phyloP scores from a whole-genome alignment of 371 early-diverging fungal species.

The Funneliformis caledonium region DNA sequence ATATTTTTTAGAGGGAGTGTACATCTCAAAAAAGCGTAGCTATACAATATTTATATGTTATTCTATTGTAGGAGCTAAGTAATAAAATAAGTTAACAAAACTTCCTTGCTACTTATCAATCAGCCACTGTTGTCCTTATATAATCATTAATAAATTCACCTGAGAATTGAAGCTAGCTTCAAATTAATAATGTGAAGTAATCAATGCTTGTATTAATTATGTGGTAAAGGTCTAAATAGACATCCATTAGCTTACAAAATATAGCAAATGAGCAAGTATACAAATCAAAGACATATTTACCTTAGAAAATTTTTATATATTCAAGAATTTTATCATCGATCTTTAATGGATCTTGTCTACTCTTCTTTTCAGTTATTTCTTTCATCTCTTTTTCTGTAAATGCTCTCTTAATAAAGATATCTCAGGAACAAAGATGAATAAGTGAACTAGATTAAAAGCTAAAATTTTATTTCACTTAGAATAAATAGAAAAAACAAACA shows the following conservation, averaged over 20 bases:
- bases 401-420: constrained; percentile 24
- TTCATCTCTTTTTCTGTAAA: constrained; percentile 33
- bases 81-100: no score
- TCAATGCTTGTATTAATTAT: constrained; percentile 35
- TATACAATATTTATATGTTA: no score
- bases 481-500: no score
- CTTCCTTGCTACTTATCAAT: constrained; percentile 39
- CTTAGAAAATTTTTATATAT: constrained; percentile 40
- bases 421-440: constrained; percentile 35
- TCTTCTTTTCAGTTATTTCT: constrained; percentile 39
- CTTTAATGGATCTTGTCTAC: constrained; percentile 17
- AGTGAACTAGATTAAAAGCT: constrained; percentile 41
- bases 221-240: constrained; percentile 32
- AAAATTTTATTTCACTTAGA: constrained; percentile 5
- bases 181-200: constrained; percentile 34
- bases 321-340: constrained; percentile 40
- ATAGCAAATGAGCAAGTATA: not conserved
- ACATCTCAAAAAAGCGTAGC: no score
- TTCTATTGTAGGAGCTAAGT: no score
- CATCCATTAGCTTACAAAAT: constrained; percentile 24
- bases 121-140: constrained; percentile 36
- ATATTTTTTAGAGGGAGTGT: no score
- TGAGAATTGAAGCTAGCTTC: constrained; percentile 32
- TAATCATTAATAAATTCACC: constrained; percentile 32
- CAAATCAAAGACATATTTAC: constrained; percentile 13